Conservation (phyloP, 2,329 filamentous ascomycete genomes). For the Fusarium heterosporum region DNA sequence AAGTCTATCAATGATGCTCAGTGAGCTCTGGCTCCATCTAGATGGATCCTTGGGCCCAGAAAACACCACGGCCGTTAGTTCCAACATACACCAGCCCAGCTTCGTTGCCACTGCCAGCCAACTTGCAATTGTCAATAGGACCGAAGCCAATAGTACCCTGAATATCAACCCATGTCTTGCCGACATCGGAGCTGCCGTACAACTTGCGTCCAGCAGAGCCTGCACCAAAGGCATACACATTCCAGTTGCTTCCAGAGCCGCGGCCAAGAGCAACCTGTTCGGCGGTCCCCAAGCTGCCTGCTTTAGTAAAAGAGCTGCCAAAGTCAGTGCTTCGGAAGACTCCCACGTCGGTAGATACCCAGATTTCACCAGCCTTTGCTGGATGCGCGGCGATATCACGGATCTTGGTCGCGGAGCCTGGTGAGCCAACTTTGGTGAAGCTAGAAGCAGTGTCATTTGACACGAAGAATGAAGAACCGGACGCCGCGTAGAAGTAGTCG, state of each 20-base stretch:
- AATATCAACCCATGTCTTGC: constrained; percentile 59
- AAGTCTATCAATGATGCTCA: too few relatives aligned
- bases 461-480: constrained; percentile 61
- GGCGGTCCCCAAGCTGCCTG: constrained; percentile 54
- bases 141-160: constrained; percentile 60
- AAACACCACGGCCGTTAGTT: constrained; percentile 62
- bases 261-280: constrained; percentile 59
- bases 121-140: constrained; percentile 53
- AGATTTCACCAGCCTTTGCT: constrained; percentile 68
- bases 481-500: constrained; percentile 64
- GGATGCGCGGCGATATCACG: constrained; percentile 69
- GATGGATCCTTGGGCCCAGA: constrained; percentile 43
- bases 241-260: constrained; percentile 56
- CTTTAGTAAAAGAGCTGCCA: constrained; percentile 59
- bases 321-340: constrained; percentile 66
- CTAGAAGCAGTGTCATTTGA: constrained; percentile 61
- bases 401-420: constrained; percentile 58
- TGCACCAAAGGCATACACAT: constrained; percentile 60
- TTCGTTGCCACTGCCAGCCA: constrained; percentile 60
- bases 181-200: constrained; percentile 59
- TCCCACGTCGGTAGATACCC: constrained; percentile 66
- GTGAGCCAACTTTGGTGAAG: constrained; percentile 55
- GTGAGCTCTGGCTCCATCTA: not conserved
- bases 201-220: constrained; percentile 57
- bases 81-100: constrained; percentile 62